Base-by-base conservation (phyloP, 495 filamentous ascomycete genomes). In the Penicillium roqueforti region DNA sequence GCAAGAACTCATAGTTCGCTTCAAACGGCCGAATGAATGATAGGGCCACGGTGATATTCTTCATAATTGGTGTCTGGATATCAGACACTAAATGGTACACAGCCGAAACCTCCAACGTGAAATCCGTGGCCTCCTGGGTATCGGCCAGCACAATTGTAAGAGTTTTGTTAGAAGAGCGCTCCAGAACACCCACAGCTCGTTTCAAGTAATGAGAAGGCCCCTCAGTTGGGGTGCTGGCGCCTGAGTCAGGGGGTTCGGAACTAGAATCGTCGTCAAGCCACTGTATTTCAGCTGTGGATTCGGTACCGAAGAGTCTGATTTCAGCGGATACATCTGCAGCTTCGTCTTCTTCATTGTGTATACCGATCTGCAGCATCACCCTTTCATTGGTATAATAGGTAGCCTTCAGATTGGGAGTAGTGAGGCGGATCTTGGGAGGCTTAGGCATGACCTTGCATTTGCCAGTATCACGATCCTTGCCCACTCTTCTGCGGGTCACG, bases 381-480 rank as follows among this genome's bases (percentile, higher is more conserved):
- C 70, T 63, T 69, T 99, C 93, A 62, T 92, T 85, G 3, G 85
- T 86, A 61, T 95, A 97, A 68, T 93, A 95, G 29, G 87, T 82
- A 20, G 82, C 75, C 51, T 75, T 74, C 41, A 86, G 69, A 41
- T 82, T 77, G 2, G 79, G 72, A 19, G 87, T 68, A 23, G 73
- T 77, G 31, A 97, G 80, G 54, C 87, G 82, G 70, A 99, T 85
- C 66, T 97, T 97, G 0, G 93, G 93, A 37, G 93, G 93, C 63
- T 93, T 87, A 4, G 92, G 93, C 51, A 90, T 76, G 31, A 97
- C 83, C 42, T 80, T 87, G 87, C 77, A 57, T 14, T 51, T 62
- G 26, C 60, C 66, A 28, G 65, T 67, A 53, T 79, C 66, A 16
- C 70, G 64, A 44, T 68, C 71, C 51, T 69, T 72, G 26, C 75